These are phyloP conservation scores for Rhytidhysteron rufulum DNA, from an alignment of 2,329 filamentous ascomycete genomes.

Conservation along the genomic window DNA sequence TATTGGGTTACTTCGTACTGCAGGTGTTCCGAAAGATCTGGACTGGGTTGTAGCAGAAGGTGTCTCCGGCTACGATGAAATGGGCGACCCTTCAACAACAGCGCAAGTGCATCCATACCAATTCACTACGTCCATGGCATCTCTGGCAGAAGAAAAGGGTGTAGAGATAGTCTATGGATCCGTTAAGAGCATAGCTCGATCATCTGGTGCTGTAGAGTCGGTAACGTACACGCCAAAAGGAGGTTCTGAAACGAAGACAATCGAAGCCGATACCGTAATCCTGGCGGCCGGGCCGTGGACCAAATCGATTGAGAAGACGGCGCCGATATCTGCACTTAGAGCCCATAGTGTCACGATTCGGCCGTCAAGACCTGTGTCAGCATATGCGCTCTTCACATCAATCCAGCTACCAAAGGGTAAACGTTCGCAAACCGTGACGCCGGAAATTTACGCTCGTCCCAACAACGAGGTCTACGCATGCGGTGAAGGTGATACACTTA, in stretches of 20 bases:
- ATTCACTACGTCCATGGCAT: conserved; percentile 81
- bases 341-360: conserved; percentile 62
- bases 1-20: conserved; percentile 49
- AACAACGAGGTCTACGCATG: conserved; percentile 91
- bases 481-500: conserved; percentile 75
- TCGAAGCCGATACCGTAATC: conserved; percentile 56
- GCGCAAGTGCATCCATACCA: conserved; percentile 91
- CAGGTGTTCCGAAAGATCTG: conserved; percentile 68
- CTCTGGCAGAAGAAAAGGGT: conserved; percentile 62
- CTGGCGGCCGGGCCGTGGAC: conserved; percentile 64
- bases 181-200: conserved; percentile 64
- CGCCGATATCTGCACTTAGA: conserved; percentile 58
- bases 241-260: conserved; percentile 42
- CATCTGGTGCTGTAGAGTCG: conserved; percentile 48
- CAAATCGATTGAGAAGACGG: conserved; percentile 46
- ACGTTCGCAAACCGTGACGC: conserved; percentile 61
- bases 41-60: conserved; percentile 76
- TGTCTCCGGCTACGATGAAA: conserved; percentile 70
- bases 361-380: conserved; percentile 58
- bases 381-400: conserved; percentile 81
- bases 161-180: conserved; percentile 61
- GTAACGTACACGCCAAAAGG: conserved; percentile 61
- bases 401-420: conserved; percentile 71
- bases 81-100: conserved; percentile 77
- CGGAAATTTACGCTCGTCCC: conserved; percentile 90